Base-by-base conservation (phyloP, 148 eudicot genomes). In the Rhododendron henanense region DNA sequence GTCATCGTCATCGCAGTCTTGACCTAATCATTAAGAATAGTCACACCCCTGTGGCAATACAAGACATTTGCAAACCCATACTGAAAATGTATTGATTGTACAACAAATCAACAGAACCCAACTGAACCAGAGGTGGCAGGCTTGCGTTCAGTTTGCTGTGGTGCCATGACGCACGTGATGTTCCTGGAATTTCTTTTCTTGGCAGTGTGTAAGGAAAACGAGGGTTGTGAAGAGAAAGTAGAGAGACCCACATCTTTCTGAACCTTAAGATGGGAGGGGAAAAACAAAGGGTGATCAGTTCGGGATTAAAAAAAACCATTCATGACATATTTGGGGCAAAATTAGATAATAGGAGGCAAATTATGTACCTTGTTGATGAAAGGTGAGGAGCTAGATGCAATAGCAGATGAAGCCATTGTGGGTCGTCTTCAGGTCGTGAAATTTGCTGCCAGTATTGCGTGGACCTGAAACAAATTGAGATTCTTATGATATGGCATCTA, bases 1-100 rank as follows among this genome's bases (percentile, higher is more conserved):
- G 99, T 95, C 95, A 96, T 91, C 4, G 99, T 96, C 99, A 95
- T 91, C 5, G 87, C 96, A 81, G 92, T 93, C 90, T 96, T 96
- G 45, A 95, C 98, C 99, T 96, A 85, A 79, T n/a, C 21, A 74
- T 82, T 33, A 18, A 78, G 14, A 83, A 79, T n/a, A 78, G 55
- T 23, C 82, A 41, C 81, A 25, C 76, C 33, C 10, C 23, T 96
- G 85, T 95, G 25, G 15, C 25, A 78, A n/a, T 47, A 78, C 57
- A 47, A 48, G 14, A 78, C 18, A 10, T 45, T 78, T 47, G 50
- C 33, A 44, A 44, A 78, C 53, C 48, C 33, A 47, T 15, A 31
- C 18, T 28, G 65, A 33, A 80, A 80, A 31, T 14, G 6, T 39
- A n/a, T 48, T 44, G 33, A 80, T 28, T 15, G 33, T 14, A 51